Evolutionary conservation across 176 grass and related monocot genomes (phyloP), one percentile per base, ranked within the genome.

Genomic region (Guadua angustifolia): DNA sequence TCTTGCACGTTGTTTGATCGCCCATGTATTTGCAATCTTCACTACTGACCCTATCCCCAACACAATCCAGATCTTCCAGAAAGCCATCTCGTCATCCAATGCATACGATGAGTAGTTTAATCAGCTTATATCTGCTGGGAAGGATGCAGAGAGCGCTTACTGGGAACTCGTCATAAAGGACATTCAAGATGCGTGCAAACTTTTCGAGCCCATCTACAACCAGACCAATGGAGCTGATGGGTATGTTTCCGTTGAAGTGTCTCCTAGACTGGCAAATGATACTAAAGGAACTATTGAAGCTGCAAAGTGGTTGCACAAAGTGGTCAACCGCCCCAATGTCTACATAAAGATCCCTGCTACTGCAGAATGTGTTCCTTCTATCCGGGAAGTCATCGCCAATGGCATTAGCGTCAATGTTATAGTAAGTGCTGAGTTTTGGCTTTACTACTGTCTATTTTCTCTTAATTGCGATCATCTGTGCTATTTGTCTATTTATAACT

Each of bases 121-220:
- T 46, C 63, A 92, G 65, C 91, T 99, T 85, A 80, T 95, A 81
- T 84, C 85, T 18, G 60, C 85, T 50, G 96, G 89, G 73, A 99
- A 99, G 80, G 91, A 95, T 17, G 94, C 88, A 10, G 89, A 99
- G 73, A 89, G 40, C 5, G 86, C 85, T 22, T 99, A 99, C 71
- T 99, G 96, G 96, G 96, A 94, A 89, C 96, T 99, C 38, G 96
- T 99, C 73, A 93, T 99, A 44, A 95, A 95, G 85, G 96, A 99
- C 38, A 99, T 99, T 58, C 96, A 99, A 89, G 93, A 99, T 13
- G 93, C 96, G 1, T 99, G 96, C 64, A 90, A 93, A 51, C 86
- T 99, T 84, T 99, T 99, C 10, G 91, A 99, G 84, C 91, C 89
- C 60, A 94, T 99, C 83, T 99, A 99, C 46, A 56, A 99, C 1